Conservation (phyloP, 2,329 filamentous ascomycete species). For the Arthrobotrys sphaeroides region DNA sequence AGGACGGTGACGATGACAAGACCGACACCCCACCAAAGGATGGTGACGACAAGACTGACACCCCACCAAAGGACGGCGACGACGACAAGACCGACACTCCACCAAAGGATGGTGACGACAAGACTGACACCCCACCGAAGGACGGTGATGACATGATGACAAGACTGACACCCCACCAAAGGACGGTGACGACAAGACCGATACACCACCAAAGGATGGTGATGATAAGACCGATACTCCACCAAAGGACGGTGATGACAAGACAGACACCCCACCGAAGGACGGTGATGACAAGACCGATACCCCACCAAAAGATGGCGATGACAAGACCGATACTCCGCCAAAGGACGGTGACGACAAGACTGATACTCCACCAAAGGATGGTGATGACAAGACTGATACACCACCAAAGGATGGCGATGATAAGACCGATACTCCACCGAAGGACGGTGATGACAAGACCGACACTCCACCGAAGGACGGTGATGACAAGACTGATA, state of each 20-base stretch:
- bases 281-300: slow-evolving; percentile 11
- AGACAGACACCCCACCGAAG: background rate
- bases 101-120: background rate
- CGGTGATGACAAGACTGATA: background rate
- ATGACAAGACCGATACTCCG: background rate
- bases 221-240: background rate
- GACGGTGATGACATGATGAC: background rate
- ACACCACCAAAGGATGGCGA: background rate
- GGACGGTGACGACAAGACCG: background rate
- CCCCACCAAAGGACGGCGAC: background rate
- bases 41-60: slow-evolving; percentile 5
- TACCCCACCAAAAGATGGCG: background rate
- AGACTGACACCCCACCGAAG: background rate
- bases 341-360: background rate
- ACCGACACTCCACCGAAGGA: background rate
- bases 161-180: background rate
- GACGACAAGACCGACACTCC: background rate
- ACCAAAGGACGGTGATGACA: background rate
- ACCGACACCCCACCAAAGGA: background rate
- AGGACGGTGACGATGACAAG: background rate
- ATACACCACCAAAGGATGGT: too few species aligned
- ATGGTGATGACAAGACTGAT: background rate
- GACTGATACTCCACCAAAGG: background rate
- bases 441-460: background rate
- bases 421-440: background rate